Evolutionary conservation across 805 yeast species (phyloP), one percentile per base, ranked within the genome.

Genomic region (Pichia cabralensis): DNA sequence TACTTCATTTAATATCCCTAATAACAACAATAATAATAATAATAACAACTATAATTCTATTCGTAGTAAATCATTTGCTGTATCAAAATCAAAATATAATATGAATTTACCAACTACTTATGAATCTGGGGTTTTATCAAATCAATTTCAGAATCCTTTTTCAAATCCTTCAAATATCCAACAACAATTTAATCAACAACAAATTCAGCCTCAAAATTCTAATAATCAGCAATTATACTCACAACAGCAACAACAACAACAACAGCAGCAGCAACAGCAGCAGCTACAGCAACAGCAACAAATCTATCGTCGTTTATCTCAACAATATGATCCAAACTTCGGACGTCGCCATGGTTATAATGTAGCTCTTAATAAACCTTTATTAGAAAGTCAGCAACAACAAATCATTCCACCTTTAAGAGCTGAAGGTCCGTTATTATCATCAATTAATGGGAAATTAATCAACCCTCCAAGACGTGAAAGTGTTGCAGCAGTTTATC

Each of bases 371-470:
- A 22, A 22, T 22, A 22, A 22, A 3, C 11, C 14, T 17, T 9
- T 30, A 6, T 8, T 36, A 6, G 35, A 31, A 22, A 33, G 40
- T 21, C 45, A 36, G 18, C 47, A 40, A 23, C 49, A 43, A 16
- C 48, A 39, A n/a, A 48, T 53, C 17, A 36, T 53, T 5, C 60
- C 61, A n/a, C 62, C 61, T 3, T 41, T 49, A 22, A 43, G 61
- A 42, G 50, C 49, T 11, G 52, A 50, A 28, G 57, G 50, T 5
- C 60, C 60, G 1, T 48, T 47, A 8, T 54, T 54, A 6, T 39
- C 42, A 16, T 32, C 39, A 5, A 34, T 28, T 16, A 30, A 36
- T 12, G 30, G 34, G 15, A 45, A 41, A 9, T 28, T 38, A 6
- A 36, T 11, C 13, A 27, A 46, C 18, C 15, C 37, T 3, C 46